phyloP scores from a whole-genome alignment of 306 rosid genomes.

The Medicago arabica region DNA sequence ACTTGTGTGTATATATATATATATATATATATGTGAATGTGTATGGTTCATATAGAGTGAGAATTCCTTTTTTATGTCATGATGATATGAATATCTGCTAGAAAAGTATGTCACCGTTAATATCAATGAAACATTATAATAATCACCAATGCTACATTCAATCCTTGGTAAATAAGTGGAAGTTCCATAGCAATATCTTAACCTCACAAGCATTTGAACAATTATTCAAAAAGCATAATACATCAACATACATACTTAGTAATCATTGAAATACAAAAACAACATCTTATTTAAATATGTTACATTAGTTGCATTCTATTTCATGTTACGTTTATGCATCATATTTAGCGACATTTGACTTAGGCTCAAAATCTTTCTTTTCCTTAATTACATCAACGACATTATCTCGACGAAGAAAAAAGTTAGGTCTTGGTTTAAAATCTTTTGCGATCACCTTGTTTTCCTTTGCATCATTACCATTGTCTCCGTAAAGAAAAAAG shows the following conservation, averaged over 20 bases:
- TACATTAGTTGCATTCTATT: not conserved
- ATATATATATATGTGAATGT: too few relatives aligned
- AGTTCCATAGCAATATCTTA: not conserved
- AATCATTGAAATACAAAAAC: not conserved
- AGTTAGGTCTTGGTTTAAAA: conserved; percentile 26
- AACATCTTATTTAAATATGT: conserved; percentile 10
- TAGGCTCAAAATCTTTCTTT: not conserved
- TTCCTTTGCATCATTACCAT: too few relatives aligned
- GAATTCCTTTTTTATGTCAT: too few relatives aligned
- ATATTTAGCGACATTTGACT: not conserved
- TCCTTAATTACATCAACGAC: not conserved
- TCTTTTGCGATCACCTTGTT: not conserved
- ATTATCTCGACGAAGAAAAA: not conserved
- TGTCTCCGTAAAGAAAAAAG: too few relatives aligned
- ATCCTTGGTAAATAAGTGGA: not conserved
- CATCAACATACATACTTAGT: not conserved
- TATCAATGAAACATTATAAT: too few relatives aligned
- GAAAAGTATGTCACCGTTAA: too few relatives aligned
- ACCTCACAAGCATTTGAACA: not conserved
- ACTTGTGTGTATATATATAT: too few relatives aligned
- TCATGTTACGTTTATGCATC: not conserved
- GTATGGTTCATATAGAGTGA: too few relatives aligned
- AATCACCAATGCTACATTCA: too few relatives aligned
- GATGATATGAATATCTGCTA: too few relatives aligned
- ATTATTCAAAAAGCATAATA: not conserved